Percentiles rank a stretch among this genome's conserved stretches.
These are phyloP conservation scores for Chaetomium fimeti DNA, from an alignment of 495 filamentous ascomycete species.

Conservation along the genomic window DNA sequence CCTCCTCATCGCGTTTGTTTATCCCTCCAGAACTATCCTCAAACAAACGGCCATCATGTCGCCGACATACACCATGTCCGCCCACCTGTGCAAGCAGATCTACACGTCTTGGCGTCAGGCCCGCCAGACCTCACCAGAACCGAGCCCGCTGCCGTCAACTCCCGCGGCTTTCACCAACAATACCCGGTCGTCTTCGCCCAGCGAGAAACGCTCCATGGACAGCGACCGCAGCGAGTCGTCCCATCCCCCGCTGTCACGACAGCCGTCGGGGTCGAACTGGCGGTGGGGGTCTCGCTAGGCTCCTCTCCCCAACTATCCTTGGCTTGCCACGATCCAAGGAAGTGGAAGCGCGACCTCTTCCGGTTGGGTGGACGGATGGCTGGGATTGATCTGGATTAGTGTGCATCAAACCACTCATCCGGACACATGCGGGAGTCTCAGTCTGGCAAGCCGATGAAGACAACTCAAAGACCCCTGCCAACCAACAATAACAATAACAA, in stretches of 20 bases:
- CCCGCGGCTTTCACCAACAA: slow-evolving; percentile 4
- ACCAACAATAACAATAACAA: too few relatives aligned
- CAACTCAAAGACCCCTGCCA: too few relatives aligned
- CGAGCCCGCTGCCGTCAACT: slow-evolving; percentile 32
- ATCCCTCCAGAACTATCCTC: neutral
- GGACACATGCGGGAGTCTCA: too few relatives aligned
- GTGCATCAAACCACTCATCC: too few relatives aligned
- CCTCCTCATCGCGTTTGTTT: neutral
- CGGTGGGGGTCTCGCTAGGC: slow-evolving; percentile 29
- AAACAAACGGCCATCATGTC: slow-evolving; percentile 40
- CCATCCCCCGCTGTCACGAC: neutral
- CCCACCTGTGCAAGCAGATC: slow-evolving; percentile 54
- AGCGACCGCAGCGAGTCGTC: slow-evolving; percentile 35
- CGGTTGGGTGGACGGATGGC: too few relatives aligned
- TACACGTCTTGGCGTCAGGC: slow-evolving; percentile 48
- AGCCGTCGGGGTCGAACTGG: slow-evolving; percentile 27
- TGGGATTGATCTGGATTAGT: too few relatives aligned
- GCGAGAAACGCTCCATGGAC: slow-evolving; percentile 46
- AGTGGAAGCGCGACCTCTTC: too few relatives aligned
- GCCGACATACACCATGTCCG: slow-evolving; percentile 54
- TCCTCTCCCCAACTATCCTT: neutral
- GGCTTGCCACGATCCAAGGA: too few relatives aligned
- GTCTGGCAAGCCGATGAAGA: too few relatives aligned
- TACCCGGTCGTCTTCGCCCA: slow-evolving; percentile 39
- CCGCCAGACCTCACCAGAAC: slow-evolving; percentile 39